Evolutionary conservation across 805 yeast species (phyloP), one percentile per base, ranked within the genome.

Genomic region (Kodamaea jinghongensis): DNA sequence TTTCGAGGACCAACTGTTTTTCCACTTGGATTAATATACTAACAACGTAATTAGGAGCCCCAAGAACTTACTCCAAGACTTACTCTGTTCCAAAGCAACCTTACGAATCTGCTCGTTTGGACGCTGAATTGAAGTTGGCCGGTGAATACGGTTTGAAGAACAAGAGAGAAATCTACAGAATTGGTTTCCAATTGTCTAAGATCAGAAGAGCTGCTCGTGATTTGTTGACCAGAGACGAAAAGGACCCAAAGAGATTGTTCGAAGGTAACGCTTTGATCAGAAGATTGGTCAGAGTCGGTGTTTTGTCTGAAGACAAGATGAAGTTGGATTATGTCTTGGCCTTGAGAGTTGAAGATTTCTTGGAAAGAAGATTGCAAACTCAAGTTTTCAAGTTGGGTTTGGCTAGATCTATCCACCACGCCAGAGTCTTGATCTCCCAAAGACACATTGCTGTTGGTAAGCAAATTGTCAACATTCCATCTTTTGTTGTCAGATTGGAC

Each of bases 191-290:
- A 80, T 86, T 93, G 69, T 93, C 99, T 54, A 93, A 93, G 84
- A 91, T 93, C 72, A 90, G 99, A 81, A 89, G 99, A 81, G 99
- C 99, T 74, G 99, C 99, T 70, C 96, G 99, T 86, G 98, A 93
- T 70, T 81, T 93, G 67, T 84, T 93, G 76, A 93, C 99, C 81
- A 89, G 96, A 81, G 99, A 93, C 68, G 99, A 93, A 82, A 93
- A 93, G 84, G 99, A 93, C 78, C 97, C 96, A 84, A 93, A 90
- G 88, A 89, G 99, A 81, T 85, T 93, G 69, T 93, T 93, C 82
- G 99, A 93, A 79, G 99, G 99, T 86, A 93, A 93, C 73, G 99
- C 99, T 70, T 88, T 93, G 73, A 93, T 93, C 78, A 90, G 99
- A 84, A 89, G 98, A 83, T 84, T 93, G 70, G 98, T 93, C 55